phyloP scores from a whole-genome alignment of 345 rosid species.

The Murraya koenigii region DNA sequence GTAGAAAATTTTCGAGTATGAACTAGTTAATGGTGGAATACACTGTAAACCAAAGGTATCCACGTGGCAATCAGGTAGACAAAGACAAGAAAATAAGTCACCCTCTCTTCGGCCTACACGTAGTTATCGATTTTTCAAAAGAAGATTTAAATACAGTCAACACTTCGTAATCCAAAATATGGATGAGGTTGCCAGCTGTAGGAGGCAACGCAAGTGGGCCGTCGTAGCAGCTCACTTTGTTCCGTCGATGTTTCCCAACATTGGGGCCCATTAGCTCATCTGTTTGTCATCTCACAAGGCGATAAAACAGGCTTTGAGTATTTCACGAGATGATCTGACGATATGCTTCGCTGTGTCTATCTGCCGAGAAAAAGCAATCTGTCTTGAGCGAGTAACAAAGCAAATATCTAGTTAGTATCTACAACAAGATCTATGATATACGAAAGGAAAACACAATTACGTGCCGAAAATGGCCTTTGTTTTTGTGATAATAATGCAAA shows the following conservation, averaged over 20 bases:
- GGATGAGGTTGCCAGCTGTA: constrained; percentile 7
- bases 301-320: not conserved
- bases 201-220: not conserved
- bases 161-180: not conserved
- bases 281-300: not conserved
- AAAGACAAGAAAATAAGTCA: not conserved
- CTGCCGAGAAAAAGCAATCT: not conserved
- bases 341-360: not conserved
- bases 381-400: not conserved
- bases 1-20: not conserved
- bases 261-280: not conserved
- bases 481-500: not conserved
- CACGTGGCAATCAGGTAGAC: not conserved
- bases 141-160: no score
- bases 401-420: not conserved
- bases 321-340: not conserved
- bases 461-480: not conserved
- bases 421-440: no score
- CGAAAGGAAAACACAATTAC: not conserved
- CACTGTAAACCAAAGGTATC: no score
- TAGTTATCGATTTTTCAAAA: no score
- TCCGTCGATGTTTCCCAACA: not conserved
- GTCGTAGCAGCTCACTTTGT: not conserved
- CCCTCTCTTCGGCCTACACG: not conserved
- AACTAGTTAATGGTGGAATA: not conserved